phyloP scores from a whole-genome alignment of 495 filamentous ascomycete genomes.

The Neurospora terricola region DNA sequence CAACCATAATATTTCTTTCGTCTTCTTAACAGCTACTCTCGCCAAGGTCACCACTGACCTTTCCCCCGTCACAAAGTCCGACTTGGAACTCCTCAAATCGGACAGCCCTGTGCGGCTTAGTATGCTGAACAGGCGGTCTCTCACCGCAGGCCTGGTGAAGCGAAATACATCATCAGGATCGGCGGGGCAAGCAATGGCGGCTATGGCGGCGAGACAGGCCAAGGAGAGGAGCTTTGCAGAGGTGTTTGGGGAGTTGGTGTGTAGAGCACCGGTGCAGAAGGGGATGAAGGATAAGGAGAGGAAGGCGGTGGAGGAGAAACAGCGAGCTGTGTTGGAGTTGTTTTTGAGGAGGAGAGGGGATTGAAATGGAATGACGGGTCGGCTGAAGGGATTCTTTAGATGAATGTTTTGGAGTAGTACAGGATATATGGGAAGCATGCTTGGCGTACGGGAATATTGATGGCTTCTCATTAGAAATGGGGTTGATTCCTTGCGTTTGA shows the following conservation, averaged over 20 bases:
- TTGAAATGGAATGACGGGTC: not conserved
- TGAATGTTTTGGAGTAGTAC: not conserved
- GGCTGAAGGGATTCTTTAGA: not conserved
- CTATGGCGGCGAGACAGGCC: constrained; percentile 30
- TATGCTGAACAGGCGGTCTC: constrained; percentile 23
- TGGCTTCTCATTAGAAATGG: not conserved
- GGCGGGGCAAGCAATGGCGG: constrained; percentile 14
- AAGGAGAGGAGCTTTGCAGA: constrained; percentile 38
- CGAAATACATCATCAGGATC: not conserved
- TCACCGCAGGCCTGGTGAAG: constrained; percentile 12
- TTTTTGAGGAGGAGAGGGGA: constrained; percentile 24
- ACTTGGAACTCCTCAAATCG: constrained; percentile 19
- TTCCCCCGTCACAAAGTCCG: constrained; percentile 29
- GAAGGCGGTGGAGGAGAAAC: constrained; percentile 36
- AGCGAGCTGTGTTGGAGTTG: constrained; percentile 29
- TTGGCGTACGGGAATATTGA: not conserved
- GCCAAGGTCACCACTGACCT: constrained; percentile 36
- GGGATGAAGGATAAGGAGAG: constrained; percentile 32
- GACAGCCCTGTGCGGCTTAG: constrained; percentile 10
- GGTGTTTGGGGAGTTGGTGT: constrained; percentile 37
- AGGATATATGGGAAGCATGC: not conserved
- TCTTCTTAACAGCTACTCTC: constrained; percentile 76
- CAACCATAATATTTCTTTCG: constrained; percentile 73
- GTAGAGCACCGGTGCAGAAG: constrained; percentile 26
- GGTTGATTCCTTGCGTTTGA: not conserved